Evolutionary conservation across 2,329 filamentous ascomycete genomes (phyloP), one percentile per base, ranked within the genome.

Genomic region (Paracamarosporium sp.): DNA sequence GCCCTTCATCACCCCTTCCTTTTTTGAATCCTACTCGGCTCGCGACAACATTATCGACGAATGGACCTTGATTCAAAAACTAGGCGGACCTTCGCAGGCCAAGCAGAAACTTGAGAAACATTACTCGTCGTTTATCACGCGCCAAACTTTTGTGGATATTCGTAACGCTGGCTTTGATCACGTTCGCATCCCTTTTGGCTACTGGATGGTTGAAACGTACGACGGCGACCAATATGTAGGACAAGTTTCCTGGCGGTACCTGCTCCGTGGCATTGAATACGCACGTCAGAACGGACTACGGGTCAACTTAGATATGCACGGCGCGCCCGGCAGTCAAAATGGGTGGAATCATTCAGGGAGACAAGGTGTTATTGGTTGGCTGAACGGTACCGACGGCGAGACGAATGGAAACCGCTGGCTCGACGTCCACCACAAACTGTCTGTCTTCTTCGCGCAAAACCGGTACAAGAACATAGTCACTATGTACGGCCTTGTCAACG

Each of bases 261-360:
- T 99, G 1, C 85, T 99, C 9, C 89, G 95, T 15, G 92, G 85
- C 9, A 97, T 99, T 64, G 95, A 99, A 76, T 99, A 92, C 85
- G 92, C 91, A 43, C 90, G 95, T 25, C 93, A 96, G 71, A 90
- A 97, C 74, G 95, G 95, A 0, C 81, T 99, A 4, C 90, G 95
- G 1, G 88, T 99, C 38, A 98, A 98, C 62, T 86, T 99, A 4
- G 95, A 99, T 75, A 80, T 97, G 4, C 95, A 99, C 78, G 93
- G 85, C n/a, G 82, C 95, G 0, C 94, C 94, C 0, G 95, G 95
- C 0, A 94, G 90, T 59, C 95, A 98, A 72, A 99, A 99, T 70
- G 95, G 95, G 1, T 98, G 94, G 94, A 97, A 97, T 69, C 95
- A 99, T 76, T 96, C 91, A 66, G 95, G 95, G 0, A 87, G 88